Conservation (phyloP, 192 early-diverging fungal species). For the Coemansia sp. region DNA sequence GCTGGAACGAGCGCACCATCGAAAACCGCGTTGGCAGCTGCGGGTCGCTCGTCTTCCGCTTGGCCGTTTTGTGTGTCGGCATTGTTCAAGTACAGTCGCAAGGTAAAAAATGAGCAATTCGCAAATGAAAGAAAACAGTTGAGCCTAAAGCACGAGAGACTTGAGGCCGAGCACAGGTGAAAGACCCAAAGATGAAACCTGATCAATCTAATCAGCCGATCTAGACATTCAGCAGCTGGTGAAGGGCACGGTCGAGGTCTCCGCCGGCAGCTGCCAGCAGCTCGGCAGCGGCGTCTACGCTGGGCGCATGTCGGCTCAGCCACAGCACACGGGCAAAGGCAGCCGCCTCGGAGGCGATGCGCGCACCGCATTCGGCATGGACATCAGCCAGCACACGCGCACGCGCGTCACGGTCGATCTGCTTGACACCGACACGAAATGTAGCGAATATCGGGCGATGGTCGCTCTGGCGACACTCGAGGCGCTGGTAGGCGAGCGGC, state of each 20-base stretch:
- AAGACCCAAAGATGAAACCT: not conserved
- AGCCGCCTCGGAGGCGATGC: conserved; percentile 39
- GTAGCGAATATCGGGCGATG: conserved; percentile 80
- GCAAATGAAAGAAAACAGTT: not conserved
- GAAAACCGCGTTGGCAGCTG: conserved; percentile 50
- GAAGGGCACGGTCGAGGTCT: conserved; percentile 25
- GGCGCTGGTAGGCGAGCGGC: conserved; percentile 61
- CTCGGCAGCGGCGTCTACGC: conserved; percentile 18
- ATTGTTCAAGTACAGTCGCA: not conserved
- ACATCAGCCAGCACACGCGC: conserved; percentile 53
- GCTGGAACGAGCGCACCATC: conserved; percentile 64
- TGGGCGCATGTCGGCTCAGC: conserved; percentile 33
- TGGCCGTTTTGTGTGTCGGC: conserved; percentile 16
- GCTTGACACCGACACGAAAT: conserved; percentile 64
- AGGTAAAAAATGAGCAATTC: not conserved
- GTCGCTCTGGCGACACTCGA: conserved; percentile 75
- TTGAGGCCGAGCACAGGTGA: not conserved
- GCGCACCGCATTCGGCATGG: conserved; percentile 48
- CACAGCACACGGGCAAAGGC: conserved; percentile 36
- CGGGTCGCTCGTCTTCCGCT: conserved; percentile 45
- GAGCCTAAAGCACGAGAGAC: not conserved
- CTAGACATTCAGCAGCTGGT: not conserved
- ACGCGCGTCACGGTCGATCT: conserved; percentile 57
- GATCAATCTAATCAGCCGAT: not conserved
- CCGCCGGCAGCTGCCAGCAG: conserved; percentile 22